These are phyloP conservation scores for Aquilaria agallochum DNA, from an alignment of 441 rosid species.

Conservation along the genomic window DNA sequence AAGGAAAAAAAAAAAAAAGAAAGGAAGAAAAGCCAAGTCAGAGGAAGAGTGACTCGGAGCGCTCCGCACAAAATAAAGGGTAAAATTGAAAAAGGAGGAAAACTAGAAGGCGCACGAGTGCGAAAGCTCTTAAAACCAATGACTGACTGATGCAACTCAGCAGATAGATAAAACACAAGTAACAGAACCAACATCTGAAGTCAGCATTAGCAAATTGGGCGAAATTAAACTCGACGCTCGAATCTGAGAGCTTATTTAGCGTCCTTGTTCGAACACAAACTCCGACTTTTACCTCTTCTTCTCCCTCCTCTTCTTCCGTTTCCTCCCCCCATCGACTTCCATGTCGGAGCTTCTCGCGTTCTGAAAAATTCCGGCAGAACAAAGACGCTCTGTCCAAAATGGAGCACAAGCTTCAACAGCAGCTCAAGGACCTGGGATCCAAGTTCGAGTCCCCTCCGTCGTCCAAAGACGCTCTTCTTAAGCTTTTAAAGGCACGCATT, in stretches of 20 bases:
- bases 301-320: neutral
- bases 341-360: slow-evolving; percentile 8
- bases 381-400: slow-evolving; percentile 24
- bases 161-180: neutral
- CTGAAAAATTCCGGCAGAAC: neutral
- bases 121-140: too few relatives aligned
- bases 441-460: slow-evolving; percentile 78
- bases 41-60: too few relatives aligned
- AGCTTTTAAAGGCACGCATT: slow-evolving; percentile 79
- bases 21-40: too few relatives aligned
- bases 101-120: too few relatives aligned
- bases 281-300: neutral
- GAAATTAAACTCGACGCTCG: slow-evolving; percentile 23
- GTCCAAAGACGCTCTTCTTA: slow-evolving; percentile 72
- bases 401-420: slow-evolving; percentile 66
- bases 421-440: slow-evolving; percentile 87
- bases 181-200: neutral
- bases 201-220: neutral
- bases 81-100: too few relatives aligned
- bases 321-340: neutral
- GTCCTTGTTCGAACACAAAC: slow-evolving; percentile 19
- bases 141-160: neutral
- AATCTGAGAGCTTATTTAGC: slow-evolving; percentile 31
- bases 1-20: too few relatives aligned
- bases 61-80: too few relatives aligned